These are phyloP conservation scores for Gryganskiella cystojenkinii DNA, from an alignment of 192 early-diverging fungal genomes.

Conservation along the genomic window DNA sequence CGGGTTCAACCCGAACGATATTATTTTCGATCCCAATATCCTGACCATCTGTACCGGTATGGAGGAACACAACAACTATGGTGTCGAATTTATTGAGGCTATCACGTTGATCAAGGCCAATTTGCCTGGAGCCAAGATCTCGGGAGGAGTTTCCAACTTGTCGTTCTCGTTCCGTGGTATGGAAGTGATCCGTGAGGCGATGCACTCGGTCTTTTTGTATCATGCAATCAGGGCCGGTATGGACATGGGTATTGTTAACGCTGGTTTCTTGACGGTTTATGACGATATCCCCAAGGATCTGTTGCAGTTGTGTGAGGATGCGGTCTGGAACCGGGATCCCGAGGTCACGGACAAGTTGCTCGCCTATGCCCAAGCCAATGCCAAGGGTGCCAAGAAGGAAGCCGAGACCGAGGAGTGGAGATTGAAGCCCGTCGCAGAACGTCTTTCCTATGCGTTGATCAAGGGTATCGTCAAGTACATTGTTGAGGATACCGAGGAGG, in stretches of 20 bases:
- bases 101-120: constrained; percentile 78
- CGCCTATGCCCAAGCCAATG: constrained; percentile 85
- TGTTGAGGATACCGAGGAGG: constrained; percentile 95
- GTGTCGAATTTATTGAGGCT: constrained; percentile 92
- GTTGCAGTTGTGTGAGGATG: constrained; percentile 91
- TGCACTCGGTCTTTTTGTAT: constrained; percentile 94
- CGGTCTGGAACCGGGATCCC: constrained; percentile 92
- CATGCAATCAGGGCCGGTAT: constrained; percentile 72
- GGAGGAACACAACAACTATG: constrained; percentile 98
- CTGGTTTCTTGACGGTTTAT: constrained; percentile 95
- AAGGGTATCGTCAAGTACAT: constrained; percentile 96
- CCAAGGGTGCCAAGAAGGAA: constrained; percentile 74
- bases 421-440: constrained; percentile 70
- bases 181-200: constrained; percentile 90
- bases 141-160: constrained; percentile 97
- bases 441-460: constrained; percentile 86
- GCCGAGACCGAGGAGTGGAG: constrained; percentile 93
- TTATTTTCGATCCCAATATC: constrained; percentile 93
- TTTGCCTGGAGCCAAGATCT: constrained; percentile 91
- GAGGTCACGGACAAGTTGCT: constrained; percentile 96
- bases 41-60: constrained; percentile 96
- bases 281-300: constrained; percentile 97
- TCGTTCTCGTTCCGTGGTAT: constrained; percentile 98
- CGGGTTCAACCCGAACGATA: constrained; percentile 88
- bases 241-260: constrained; percentile 99